phyloP scores from a whole-genome alignment of 345 rosid genomes.

The Hevea brasiliensis region DNA sequence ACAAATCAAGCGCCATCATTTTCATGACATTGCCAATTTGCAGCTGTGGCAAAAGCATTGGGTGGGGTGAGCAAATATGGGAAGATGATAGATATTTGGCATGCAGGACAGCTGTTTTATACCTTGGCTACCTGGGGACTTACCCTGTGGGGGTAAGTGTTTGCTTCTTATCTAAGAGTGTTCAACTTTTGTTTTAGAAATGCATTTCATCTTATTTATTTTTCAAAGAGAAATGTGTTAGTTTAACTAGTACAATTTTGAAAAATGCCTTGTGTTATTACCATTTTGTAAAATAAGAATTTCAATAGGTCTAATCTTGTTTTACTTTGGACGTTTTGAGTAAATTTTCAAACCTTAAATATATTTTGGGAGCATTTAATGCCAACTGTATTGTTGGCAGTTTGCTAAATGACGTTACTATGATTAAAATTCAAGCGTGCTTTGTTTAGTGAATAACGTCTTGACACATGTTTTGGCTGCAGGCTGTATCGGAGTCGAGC shows the following conservation, averaged over 20 bases:
- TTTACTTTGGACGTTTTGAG: not conserved
- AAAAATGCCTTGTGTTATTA: not conserved
- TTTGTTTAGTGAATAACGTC: not conserved
- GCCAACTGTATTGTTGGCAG: not conserved
- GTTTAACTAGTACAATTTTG: not conserved
- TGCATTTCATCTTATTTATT: not conserved
- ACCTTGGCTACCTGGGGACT: slow-evolving; percentile 87
- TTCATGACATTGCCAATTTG: slow-evolving; percentile 23
- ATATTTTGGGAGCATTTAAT: not conserved
- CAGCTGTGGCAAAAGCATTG: slow-evolving; percentile 72
- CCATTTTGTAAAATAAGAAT: not conserved
- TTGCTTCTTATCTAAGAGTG: not conserved
- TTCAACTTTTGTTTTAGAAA: not conserved
- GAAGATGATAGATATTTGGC: slow-evolving; percentile 73
- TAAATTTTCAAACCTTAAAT: not conserved
- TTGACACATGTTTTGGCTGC: slow-evolving; percentile 18
- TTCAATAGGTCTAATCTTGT: not conserved
- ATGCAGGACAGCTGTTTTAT: slow-evolving; percentile 81
- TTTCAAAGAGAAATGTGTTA: not conserved
- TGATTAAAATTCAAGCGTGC: too few relatives aligned
- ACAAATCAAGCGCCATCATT: not conserved
- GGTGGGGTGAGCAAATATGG: slow-evolving; percentile 64
- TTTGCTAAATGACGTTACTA: not conserved
- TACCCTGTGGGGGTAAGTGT: slow-evolving; percentile 70
- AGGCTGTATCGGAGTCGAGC: slow-evolving; percentile 69